Conservation (phyloP, 768 basidiomycete species). For the Austroboletus eburneus region DNA sequence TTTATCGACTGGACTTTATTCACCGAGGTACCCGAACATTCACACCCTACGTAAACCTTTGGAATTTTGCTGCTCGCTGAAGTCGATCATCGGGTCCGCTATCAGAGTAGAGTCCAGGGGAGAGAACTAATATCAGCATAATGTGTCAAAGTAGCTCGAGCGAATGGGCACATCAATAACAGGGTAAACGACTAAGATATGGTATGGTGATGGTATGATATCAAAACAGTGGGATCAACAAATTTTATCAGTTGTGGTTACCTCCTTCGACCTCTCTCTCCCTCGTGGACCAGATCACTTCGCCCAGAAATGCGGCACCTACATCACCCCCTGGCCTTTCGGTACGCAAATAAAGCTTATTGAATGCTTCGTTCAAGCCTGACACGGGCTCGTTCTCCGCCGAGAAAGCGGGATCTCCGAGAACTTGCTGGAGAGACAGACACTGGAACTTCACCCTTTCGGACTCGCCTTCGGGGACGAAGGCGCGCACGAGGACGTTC, state of each 20-base stretch:
- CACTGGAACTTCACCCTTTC: constrained; percentile 25
- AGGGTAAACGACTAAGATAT: too few species aligned
- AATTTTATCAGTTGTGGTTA: background rate
- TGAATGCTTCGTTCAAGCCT: constrained; percentile 19
- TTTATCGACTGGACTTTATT: constrained; percentile 18
- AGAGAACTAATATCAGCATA: background rate
- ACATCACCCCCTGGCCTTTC: constrained; percentile 15
- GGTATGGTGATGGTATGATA: too few species aligned
- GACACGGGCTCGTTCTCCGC: constrained; percentile 14
- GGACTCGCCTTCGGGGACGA: constrained; percentile 24
- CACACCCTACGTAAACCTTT: constrained; percentile 13
- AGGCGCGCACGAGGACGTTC: constrained; percentile 25
- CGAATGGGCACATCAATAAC: background rate
- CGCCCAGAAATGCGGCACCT: constrained; percentile 22
- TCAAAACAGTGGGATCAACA: too few species aligned
- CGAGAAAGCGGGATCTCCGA: constrained; percentile 6
- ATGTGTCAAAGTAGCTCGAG: background rate
- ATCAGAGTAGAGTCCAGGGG: constrained; percentile 1
- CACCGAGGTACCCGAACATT: constrained; percentile 2
- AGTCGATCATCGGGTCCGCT: background rate
- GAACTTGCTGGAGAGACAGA: constrained; percentile 17
- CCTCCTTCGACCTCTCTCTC: constrained; percentile 7
- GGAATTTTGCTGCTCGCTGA: background rate
- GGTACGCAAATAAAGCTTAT: constrained; percentile 24
- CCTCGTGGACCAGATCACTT: constrained; percentile 10